A percentile compares a stretch with the other conserved stretches of the same genome.
These are phyloP conservation scores for Mesembryanthemum crystallinum DNA, from an alignment of 148 eudicot genomes.

Conservation along the genomic window DNA sequence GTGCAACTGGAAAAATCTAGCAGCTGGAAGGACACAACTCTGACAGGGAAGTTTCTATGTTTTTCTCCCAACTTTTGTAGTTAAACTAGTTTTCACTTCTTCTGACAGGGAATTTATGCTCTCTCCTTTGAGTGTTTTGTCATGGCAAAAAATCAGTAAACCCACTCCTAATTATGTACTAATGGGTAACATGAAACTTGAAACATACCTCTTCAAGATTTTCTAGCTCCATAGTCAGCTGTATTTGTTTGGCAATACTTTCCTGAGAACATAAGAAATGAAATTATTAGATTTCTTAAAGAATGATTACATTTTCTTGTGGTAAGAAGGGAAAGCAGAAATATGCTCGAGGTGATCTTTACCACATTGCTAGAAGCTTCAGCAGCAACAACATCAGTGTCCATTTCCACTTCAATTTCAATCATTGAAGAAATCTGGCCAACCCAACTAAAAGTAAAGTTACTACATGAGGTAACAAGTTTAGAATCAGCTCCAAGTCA, in stretches of 20 bases:
- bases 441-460: slow-evolving; percentile 17
- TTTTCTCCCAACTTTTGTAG: neutral
- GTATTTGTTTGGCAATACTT: slow-evolving; percentile 75
- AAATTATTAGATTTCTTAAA: slow-evolving; percentile 6
- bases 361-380: slow-evolving; percentile 85
- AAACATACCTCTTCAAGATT: slow-evolving; percentile 88
- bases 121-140: too few species aligned
- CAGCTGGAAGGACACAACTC: too few species aligned
- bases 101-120: too few species aligned
- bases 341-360: slow-evolving; percentile 11
- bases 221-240: slow-evolving; percentile 92
- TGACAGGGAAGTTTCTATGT: too few species aligned
- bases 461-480: neutral
- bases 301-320: neutral
- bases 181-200: neutral
- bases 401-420: slow-evolving; percentile 98
- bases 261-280: slow-evolving; percentile 45
- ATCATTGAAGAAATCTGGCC: slow-evolving; percentile 94
- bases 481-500: neutral
- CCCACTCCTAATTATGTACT: neutral
- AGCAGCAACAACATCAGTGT: slow-evolving; percentile 90
- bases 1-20: neutral
- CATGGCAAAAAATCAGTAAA: neutral
- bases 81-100: neutral
- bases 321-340: slow-evolving; percentile 3